Base-by-base conservation (phyloP, 2,329 filamentous ascomycete genomes). In the Shiraia sp. region DNA sequence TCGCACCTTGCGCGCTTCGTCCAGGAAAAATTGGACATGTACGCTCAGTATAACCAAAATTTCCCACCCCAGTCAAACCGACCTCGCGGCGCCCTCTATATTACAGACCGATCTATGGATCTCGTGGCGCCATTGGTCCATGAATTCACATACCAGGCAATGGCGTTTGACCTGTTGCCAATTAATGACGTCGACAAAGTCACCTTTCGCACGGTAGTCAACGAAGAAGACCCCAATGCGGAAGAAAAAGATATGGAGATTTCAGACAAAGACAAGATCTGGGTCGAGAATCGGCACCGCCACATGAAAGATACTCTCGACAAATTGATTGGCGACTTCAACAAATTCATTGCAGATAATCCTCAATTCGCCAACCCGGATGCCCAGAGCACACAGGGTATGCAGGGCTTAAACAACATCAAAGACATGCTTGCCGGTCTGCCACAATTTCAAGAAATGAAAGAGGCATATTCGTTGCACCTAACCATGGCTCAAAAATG, bases 281-380 rank as follows among this genome's bases (percentile, higher is more conserved):
- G 93, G 93, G 85, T 95, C 16, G 88, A 93, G 47, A 96, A 96
- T 63, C 81, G 93, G 40, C 93, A 99, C 71, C 81, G 84, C 37
- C 93, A 99, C 71, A 99, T 99, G 93, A 96, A 95, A 68, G 91
- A 97, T 67, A 93, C 93, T 3, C 91, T 97, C 58, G 88, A 92
- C 63, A 95, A 92, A 69, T 77, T 99, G 47, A 93, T 92, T 78
- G 81, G 83, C 42, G 92, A 97, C 65, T 97, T 99, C 63, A 85
- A 90, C 59, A 91, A 85, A 63, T 99, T 99, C 72, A 80, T 96
- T 59, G 83, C 86, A 30, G 85, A 93, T 47, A 96, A 99, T 65
- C 88, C 91, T 10, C 89, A 97, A 63, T 97, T 97, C 62, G 88
- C 89, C 10, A 85, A 93, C 50, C 79, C 83, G 63, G 76, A 80